phyloP scores from a whole-genome alignment of 2,329 filamentous ascomycete species.

The Gaeumannomyces tritici region DNA sequence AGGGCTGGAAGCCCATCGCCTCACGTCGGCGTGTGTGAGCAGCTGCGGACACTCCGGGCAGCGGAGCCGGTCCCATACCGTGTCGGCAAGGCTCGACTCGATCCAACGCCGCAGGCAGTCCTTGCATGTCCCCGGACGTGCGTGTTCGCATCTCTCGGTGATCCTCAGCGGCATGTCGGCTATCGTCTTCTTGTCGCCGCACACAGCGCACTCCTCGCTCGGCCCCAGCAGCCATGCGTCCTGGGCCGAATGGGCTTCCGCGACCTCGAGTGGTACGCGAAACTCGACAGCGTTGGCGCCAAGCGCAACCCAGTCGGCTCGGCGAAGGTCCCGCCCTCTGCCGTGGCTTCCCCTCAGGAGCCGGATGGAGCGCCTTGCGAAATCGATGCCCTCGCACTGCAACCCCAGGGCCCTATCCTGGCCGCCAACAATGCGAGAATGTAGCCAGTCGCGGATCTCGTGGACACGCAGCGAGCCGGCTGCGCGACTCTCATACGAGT shows the following conservation, averaged over 20 bases:
- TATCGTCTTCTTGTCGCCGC: slow-evolving; percentile 22
- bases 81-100: slow-evolving; percentile 16
- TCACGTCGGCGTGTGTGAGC: slow-evolving; percentile 20
- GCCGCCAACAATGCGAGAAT: slow-evolving; percentile 6
- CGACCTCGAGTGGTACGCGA: slow-evolving; percentile 15
- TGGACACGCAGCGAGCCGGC: not conserved
- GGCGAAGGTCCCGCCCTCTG: not conserved
- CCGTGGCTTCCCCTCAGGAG: not conserved
- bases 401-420: slow-evolving; percentile 4
- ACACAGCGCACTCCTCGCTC: slow-evolving; percentile 21
- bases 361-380: not conserved
- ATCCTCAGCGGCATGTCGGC: slow-evolving; percentile 22
- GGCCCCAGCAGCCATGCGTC: slow-evolving; percentile 23
- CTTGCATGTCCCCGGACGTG: slow-evolving; percentile 19
- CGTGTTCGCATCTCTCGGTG: slow-evolving; percentile 16
- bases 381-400: slow-evolving; percentile 5
- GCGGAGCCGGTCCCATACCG: slow-evolving; percentile 21
- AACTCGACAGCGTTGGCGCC: slow-evolving; percentile 20
- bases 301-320: not conserved
- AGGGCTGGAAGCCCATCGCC: slow-evolving; percentile 14
- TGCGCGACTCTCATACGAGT: no score
- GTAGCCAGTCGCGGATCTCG: not conserved
- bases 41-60: slow-evolving; percentile 24
- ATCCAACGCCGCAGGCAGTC: slow-evolving; percentile 24
- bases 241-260: slow-evolving; percentile 17